Conservation (phyloP, 345 rosid species). For the rapeseed (Brassica napus) region Da-Ae NC_063443.1:679501-680000, state of each 20-base stretch:
- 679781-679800: conserved; percentile 10
- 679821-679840: conserved; percentile 11
- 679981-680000: not conserved
- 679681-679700: conserved; percentile 32
- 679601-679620: conserved; percentile 19
- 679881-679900: not conserved
- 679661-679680: conserved; percentile 28
- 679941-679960: not conserved
- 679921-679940: not conserved
- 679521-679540: no score
- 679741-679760: conserved; percentile 17
- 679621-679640: conserved; percentile 7
- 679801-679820: not conserved
- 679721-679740: not conserved
- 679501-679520: no score
- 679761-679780: conserved; percentile 7
- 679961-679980: not conserved
- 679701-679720: conserved; percentile 21
- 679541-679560: no score
- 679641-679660: conserved; percentile 22
- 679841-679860: not conserved
- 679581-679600: not conserved
- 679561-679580: not conserved
- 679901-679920: not conserved
- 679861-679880: not conserved